phyloP scores from a whole-genome alignment of 176 grass and related monocot genomes.

The Secale cereale region DNA sequence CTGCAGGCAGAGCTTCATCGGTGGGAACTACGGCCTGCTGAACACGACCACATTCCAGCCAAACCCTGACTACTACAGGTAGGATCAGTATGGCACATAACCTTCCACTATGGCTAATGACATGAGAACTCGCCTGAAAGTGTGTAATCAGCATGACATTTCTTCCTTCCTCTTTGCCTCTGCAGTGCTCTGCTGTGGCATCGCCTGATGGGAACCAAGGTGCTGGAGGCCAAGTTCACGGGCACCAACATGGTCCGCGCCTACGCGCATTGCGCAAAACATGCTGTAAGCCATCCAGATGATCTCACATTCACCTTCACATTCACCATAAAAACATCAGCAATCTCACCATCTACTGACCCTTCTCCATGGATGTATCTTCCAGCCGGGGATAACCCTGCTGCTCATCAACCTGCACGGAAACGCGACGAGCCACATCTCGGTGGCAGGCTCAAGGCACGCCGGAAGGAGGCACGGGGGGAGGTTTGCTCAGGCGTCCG shows the following conservation, averaged over 20 bases:
- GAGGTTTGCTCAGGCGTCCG: neutral
- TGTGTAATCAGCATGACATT: neutral
- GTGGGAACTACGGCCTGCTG: constrained; percentile 82
- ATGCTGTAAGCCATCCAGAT: constrained; percentile 46
- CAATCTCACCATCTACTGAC: neutral
- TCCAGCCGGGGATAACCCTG: constrained; percentile 73
- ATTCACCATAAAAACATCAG: neutral
- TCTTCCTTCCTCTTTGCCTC: neutral
- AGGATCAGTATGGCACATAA: neutral
- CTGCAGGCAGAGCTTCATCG: constrained; percentile 70
- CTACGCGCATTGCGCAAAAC: constrained; percentile 63
- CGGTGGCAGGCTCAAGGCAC: neutral
- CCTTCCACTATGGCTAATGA: neutral
- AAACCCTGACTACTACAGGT: constrained; percentile 89
- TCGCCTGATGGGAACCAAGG: constrained; percentile 73
- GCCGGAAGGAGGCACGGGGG: constrained; percentile 6
- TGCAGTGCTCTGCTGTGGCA: constrained; percentile 80
- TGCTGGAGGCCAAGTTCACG: constrained; percentile 43
- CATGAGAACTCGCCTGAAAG: neutral
- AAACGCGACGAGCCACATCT: constrained; percentile 40
- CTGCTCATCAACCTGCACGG: constrained; percentile 85
- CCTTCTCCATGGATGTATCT: neutral
- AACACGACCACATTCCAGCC: constrained; percentile 66
- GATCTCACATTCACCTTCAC: neutral
- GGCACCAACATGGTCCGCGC: constrained; percentile 56